A percentile compares a stretch with the other conserved stretches of the same genome.
Conservation (phyloP, 148 eudicot species). For the Cornus florida region DNA sequence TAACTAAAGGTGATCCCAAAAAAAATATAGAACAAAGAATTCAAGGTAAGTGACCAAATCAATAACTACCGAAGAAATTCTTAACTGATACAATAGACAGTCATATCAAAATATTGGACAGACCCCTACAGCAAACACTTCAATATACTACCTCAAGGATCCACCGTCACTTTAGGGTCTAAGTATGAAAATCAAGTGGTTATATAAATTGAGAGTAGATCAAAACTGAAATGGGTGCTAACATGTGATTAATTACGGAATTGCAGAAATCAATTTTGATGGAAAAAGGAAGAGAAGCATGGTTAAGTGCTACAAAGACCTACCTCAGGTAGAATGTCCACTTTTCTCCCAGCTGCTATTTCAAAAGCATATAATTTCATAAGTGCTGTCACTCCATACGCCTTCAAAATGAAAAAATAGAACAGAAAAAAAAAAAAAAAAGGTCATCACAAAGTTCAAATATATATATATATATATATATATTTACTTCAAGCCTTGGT, state of each 20-base stretch:
- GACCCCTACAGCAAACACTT: background rate
- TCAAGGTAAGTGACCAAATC: background rate
- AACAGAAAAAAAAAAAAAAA: background rate
- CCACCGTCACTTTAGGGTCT: background rate
- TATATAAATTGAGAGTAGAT: background rate
- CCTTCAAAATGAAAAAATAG: conserved; percentile 48
- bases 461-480: too few relatives aligned
- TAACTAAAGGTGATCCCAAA: background rate
- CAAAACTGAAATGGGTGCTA: background rate
- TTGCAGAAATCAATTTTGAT: background rate
- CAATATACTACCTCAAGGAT: background rate
- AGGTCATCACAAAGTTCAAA: background rate
- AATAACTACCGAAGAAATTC: background rate
- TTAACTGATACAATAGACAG: background rate
- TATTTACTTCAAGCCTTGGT: too few relatives aligned
- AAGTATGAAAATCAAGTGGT: background rate
- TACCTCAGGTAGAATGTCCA: conserved; percentile 94
- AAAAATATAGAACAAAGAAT: too few relatives aligned
- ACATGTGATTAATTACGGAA: background rate
- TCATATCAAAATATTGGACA: background rate
- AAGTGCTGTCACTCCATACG: conserved; percentile 86
- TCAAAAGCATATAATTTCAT: conserved; percentile 91
- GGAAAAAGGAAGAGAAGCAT: background rate
- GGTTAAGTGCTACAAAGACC: background rate
- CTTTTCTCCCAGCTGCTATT: conserved; percentile 77